Evolutionary conservation across 768 basidiomycete species (phyloP).

Genomic region (Gymnopilus junonius): DNA sequence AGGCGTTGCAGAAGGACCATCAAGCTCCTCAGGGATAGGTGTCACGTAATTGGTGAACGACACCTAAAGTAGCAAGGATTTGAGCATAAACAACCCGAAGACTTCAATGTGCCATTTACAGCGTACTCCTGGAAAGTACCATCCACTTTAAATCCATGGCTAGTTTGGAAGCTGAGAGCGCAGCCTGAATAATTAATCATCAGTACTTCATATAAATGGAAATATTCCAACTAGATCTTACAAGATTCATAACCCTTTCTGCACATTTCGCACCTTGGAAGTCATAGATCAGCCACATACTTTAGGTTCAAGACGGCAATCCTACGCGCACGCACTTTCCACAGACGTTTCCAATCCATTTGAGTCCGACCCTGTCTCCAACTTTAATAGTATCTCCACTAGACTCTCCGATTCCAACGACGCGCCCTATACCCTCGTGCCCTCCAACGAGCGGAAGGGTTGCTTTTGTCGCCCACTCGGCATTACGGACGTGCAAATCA

Average conservation of each 20-base stretch:
- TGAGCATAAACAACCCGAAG: background rate
- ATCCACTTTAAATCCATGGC: conserved; percentile 67
- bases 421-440: conserved; percentile 77
- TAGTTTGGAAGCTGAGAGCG: conserved; percentile 35
- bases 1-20: conserved; percentile 66
- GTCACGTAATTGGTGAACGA: conserved; percentile 73
- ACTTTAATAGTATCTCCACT: conserved; percentile 58
- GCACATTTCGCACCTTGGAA: conserved; percentile 68
- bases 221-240: conserved; percentile 10
- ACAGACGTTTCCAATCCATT: conserved; percentile 59
- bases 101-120: conserved; percentile 33
- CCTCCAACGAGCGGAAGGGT: conserved; percentile 70
- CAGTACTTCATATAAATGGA: background rate
- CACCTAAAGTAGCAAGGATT: conserved; percentile 37
- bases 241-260: conserved; percentile 62
- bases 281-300: background rate
- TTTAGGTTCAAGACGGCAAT: background rate
- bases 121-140: conserved; percentile 75
- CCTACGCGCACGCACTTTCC: conserved; percentile 30
- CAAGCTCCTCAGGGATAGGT: conserved; percentile 69
- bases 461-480: conserved; percentile 66
- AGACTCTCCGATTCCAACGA: conserved; percentile 78
- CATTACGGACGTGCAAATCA: conserved; percentile 69
- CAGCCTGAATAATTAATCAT: conserved; percentile 43
- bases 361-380: conserved; percentile 81